These are phyloP conservation scores for Phanerochaete carnosa DNA, from an alignment of 768 basidiomycete genomes.

Conservation along the genomic window DNA sequence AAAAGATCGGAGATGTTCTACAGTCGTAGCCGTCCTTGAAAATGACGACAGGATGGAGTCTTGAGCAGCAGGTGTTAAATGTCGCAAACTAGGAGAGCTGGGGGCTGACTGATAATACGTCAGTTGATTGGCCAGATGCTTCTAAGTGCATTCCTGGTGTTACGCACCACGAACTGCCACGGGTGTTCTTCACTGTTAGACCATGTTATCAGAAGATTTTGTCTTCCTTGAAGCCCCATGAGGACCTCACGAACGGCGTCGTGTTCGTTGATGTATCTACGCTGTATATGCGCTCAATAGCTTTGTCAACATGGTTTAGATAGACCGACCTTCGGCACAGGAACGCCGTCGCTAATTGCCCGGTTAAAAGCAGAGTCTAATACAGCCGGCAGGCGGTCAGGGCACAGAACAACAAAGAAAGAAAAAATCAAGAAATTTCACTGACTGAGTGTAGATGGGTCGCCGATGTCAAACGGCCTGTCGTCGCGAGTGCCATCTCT, in stretches of 20 bases:
- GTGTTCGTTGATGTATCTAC: conserved; percentile 73
- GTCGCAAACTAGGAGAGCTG: conserved; percentile 57
- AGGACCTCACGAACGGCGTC: conserved; percentile 77
- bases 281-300: background rate
- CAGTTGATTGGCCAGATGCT: background rate
- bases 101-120: conserved; percentile 43
- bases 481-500: conserved; percentile 37
- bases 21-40: conserved; percentile 53
- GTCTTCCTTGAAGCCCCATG: conserved; percentile 70
- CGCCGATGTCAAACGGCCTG: conserved; percentile 56
- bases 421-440: background rate
- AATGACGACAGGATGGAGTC: conserved; percentile 61
- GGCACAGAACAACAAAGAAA: too few species aligned
- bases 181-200: conserved; percentile 20
- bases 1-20: conserved; percentile 64
- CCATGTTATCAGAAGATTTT: conserved; percentile 51
- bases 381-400: too few species aligned
- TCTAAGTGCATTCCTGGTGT: background rate
- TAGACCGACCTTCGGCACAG: background rate
- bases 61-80: conserved; percentile 66
- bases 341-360: background rate
- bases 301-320: background rate
- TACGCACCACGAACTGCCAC: conserved; percentile 31
- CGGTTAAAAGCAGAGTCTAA: background rate
- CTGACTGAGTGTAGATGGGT: conserved; percentile 72